These are phyloP conservation scores for Kregervanrija fluxuum DNA, from an alignment of 805 yeast species.

Conservation along the genomic window DNA sequence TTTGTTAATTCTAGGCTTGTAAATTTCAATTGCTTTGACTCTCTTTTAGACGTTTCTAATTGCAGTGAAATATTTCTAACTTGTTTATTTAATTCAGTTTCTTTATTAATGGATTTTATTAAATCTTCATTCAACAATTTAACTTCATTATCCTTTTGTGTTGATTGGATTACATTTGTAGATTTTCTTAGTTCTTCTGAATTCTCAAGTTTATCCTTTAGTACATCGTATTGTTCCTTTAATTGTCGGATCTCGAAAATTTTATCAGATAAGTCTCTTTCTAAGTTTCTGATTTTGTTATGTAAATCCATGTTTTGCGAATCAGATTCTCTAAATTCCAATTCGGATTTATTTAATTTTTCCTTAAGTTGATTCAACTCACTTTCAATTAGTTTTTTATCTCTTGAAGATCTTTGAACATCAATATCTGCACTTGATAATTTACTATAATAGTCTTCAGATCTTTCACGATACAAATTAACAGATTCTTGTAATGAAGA, in stretches of 20 bases:
- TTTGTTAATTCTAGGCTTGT: slow-evolving; percentile 32
- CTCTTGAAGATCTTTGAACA: slow-evolving; percentile 52
- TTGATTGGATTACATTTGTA: slow-evolving; percentile 22
- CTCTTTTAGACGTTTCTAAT: slow-evolving; percentile 46
- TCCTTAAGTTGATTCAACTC: slow-evolving; percentile 48
- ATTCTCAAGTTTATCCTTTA: slow-evolving; percentile 45
- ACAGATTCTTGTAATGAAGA: slow-evolving; percentile 46
- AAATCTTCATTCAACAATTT: slow-evolving; percentile 47
- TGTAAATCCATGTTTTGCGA: slow-evolving; percentile 45
- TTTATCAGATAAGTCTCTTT: slow-evolving; percentile 49
- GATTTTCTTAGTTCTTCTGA: slow-evolving; percentile 32
- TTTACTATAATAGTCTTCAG: slow-evolving; percentile 67
- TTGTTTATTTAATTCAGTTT: slow-evolving; percentile 58
- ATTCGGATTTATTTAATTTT: slow-evolving; percentile 39
- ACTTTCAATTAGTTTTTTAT: slow-evolving; percentile 44
- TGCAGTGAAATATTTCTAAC: slow-evolving; percentile 55
- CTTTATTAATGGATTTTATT: slow-evolving; percentile 49
- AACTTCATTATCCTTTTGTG: slow-evolving; percentile 41
- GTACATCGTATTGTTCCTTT: slow-evolving; percentile 38
- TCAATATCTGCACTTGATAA: slow-evolving; percentile 76
- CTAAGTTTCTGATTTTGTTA: slow-evolving; percentile 42
- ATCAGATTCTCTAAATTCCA: slow-evolving; percentile 50
- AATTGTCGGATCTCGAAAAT: slow-evolving; percentile 46
- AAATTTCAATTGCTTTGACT: slow-evolving; percentile 32
- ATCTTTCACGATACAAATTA: slow-evolving; percentile 58